These are phyloP conservation scores for Neurospora crassa DNA, from an alignment of 2,329 filamentous ascomycete genomes.

Conservation along the genomic window DNA sequence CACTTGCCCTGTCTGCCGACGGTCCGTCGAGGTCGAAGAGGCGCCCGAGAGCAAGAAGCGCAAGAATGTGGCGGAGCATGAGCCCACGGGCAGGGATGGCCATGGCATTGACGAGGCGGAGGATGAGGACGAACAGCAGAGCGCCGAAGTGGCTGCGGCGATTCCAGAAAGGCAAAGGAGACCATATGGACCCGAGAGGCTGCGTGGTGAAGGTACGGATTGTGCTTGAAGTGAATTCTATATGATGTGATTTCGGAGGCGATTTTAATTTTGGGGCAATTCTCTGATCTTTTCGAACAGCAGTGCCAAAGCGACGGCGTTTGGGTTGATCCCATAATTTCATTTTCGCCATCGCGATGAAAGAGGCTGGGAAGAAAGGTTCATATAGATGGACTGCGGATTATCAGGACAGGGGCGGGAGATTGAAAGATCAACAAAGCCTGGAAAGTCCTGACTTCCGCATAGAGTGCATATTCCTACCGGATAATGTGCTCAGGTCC, in stretches of 20 bases:
- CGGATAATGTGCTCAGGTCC: background rate
- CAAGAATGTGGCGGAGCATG: background rate
- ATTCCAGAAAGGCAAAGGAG: background rate
- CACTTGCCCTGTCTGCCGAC: constrained; percentile 14
- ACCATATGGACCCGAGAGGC: background rate
- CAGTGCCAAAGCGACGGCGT: background rate
- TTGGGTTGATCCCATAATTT: background rate
- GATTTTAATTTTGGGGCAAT: background rate
- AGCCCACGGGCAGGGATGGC: background rate
- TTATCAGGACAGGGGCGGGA: background rate
- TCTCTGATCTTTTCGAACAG: background rate
- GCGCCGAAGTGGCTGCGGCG: background rate
- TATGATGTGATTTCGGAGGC: background rate
- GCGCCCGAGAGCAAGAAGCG: background rate
- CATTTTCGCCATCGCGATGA: background rate
- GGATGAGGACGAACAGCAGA: background rate
- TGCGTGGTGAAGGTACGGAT: background rate
- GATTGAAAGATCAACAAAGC: background rate
- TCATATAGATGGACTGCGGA: background rate
- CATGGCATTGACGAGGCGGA: background rate
- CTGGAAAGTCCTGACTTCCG: background rate
- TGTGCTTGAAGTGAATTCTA: background rate
- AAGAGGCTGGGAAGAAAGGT: background rate
- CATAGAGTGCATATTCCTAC: background rate
- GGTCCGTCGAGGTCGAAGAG: constrained; percentile 11